phyloP scores from a whole-genome alignment of 148 eudicot genomes.

The Spergularia marina region DNA sequence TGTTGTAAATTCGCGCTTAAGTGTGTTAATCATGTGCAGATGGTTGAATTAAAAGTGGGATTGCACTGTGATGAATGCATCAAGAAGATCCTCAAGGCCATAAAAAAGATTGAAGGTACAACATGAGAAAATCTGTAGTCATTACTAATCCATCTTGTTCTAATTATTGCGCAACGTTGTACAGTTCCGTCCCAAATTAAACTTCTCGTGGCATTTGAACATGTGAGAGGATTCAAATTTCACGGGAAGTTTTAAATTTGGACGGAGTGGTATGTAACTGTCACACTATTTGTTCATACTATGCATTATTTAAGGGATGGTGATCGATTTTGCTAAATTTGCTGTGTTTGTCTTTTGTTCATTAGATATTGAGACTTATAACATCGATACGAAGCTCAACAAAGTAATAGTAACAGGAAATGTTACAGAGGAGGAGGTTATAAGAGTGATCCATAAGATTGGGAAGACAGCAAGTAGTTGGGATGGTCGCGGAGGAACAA shows the following conservation, averaged over 20 bases:
- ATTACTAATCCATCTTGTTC: background rate
- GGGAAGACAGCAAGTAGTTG: conserved; percentile 72
- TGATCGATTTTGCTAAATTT: background rate
- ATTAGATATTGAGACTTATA: conserved; percentile 80
- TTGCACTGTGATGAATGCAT: conserved; percentile 93
- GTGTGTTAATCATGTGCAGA: conserved; percentile 30
- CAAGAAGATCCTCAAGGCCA: conserved; percentile 88
- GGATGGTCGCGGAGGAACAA: conserved; percentile 32
- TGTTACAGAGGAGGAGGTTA: conserved; percentile 67
- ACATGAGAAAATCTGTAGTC: background rate
- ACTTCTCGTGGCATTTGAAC: too few relatives aligned
- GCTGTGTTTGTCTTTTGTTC: background rate
- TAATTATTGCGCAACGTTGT: too few relatives aligned
- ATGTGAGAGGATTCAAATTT: too few relatives aligned
- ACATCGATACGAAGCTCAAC: conserved; percentile 59
- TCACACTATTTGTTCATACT: background rate
- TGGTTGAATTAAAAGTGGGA: conserved; percentile 89
- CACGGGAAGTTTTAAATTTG: too few relatives aligned
- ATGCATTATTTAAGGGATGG: background rate
- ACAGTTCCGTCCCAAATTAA: too few relatives aligned
- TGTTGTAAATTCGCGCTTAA: background rate
- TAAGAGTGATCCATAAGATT: conserved; percentile 67
- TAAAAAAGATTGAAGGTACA: conserved; percentile 86
- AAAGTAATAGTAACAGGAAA: conserved; percentile 91
- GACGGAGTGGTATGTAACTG: too few relatives aligned